Percentiles rank a stretch among this genome's conserved stretches.
phyloP scores from a whole-genome alignment of 164 flowering plant genomes.

The Vitis labrusca region DNA sequence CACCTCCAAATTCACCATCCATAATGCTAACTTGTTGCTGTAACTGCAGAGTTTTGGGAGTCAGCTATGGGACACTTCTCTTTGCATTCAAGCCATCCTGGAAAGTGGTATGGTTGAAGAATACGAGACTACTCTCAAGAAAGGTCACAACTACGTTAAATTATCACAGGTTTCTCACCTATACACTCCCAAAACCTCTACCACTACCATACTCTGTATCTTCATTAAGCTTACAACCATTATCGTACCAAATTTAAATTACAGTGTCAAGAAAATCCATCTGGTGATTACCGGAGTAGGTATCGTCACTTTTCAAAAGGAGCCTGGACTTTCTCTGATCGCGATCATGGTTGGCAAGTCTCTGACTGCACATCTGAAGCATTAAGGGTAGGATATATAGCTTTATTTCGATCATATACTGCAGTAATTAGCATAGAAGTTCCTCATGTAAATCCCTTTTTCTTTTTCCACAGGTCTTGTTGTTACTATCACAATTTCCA shows the following conservation, averaged over 20 bases:
- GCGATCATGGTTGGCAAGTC: conserved; percentile 71
- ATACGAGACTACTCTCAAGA: conserved; percentile 24
- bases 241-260: too few relatives aligned
- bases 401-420: background rate
- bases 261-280: conserved; percentile 50
- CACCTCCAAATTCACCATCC: too few relatives aligned
- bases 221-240: background rate
- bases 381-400: conserved; percentile 33
- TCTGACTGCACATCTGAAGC: conserved; percentile 70
- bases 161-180: conserved; percentile 30
- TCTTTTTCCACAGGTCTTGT: conserved; percentile 35
- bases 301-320: conserved; percentile 59
- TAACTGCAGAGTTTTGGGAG: conserved; percentile 38
- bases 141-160: conserved; percentile 38
- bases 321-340: conserved; percentile 62
- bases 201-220: background rate
- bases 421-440: background rate
- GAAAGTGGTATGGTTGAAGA: conserved; percentile 32
- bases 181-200: too few relatives aligned
- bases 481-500: conserved; percentile 44
- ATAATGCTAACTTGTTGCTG: conserved; percentile 21
- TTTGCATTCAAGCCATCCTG: conserved; percentile 36
- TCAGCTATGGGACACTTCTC: conserved; percentile 38
- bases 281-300: conserved; percentile 50
- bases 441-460: background rate